These are phyloP conservation scores for Saprolegnia diclina DNA, from an alignment of 352 stramenopile species.

Conservation along the genomic window DNA sequence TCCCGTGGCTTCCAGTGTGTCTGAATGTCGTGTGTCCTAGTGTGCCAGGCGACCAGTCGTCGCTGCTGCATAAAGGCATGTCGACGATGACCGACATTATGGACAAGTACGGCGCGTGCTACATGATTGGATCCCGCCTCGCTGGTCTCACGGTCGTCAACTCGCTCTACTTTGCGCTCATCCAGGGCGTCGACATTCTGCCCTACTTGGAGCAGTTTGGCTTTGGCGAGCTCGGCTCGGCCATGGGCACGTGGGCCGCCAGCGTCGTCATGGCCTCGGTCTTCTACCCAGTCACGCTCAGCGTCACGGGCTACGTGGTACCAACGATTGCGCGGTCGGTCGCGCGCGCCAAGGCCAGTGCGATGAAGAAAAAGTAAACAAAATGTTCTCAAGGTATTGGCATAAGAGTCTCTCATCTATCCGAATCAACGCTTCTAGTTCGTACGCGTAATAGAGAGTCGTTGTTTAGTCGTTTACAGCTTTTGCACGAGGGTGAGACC, in stretches of 20 bases:
- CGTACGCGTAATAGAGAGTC: too few species aligned
- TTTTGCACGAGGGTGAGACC: conserved; percentile 70
- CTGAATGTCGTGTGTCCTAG: neutral
- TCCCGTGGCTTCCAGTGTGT: neutral
- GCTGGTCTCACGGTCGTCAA: conserved; percentile 71
- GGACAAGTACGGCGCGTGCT: conserved; percentile 81
- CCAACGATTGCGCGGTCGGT: conserved; percentile 41
- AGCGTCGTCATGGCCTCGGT: conserved; percentile 71
- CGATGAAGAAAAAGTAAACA: neutral
- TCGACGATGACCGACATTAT: conserved; percentile 64
- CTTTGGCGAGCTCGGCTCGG: conserved; percentile 61
- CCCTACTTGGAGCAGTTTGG: conserved; percentile 64
- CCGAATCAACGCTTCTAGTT: too few species aligned
- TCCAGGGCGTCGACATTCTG: conserved; percentile 78
- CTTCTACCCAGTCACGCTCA: conserved; percentile 76
- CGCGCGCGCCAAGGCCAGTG: neutral
- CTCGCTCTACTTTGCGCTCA: conserved; percentile 65
- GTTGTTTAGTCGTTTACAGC: conserved; percentile 6
- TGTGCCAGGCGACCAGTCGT: conserved; percentile 24
- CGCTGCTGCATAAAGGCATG: conserved; percentile 57
- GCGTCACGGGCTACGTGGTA: conserved; percentile 65
- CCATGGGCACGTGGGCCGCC: conserved; percentile 66
- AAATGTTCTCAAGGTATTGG: neutral
- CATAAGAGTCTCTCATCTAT: too few species aligned
- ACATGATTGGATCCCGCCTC: conserved; percentile 84